Percentiles rank a stretch among this genome's conserved stretches.
phyloP scores from a whole-genome alignment of 805 yeast genomes.

The Schwanniomyces vanrijiae region DNA sequence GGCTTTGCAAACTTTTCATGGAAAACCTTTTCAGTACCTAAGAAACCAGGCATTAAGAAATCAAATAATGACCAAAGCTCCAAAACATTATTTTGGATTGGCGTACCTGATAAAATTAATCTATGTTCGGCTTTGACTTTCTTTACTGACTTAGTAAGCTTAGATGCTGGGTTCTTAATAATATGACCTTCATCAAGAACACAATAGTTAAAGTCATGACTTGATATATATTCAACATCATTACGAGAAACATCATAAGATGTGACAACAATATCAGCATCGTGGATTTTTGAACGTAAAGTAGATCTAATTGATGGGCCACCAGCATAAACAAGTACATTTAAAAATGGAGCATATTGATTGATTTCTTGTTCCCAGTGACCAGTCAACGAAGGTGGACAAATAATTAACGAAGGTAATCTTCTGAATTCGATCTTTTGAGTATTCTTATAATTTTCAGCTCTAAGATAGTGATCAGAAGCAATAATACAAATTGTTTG shows the following conservation, averaged over 20 bases:
- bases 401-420: conserved; percentile 81
- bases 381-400: conserved; percentile 97
- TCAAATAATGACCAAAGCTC: conserved; percentile 98
- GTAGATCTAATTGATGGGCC: conserved; percentile 70
- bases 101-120: conserved; percentile 91
- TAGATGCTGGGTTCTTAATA: conserved; percentile 87
- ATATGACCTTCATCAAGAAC: conserved; percentile 98
- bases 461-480: conserved; percentile 88
- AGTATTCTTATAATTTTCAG: conserved; percentile 63
- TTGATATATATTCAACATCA: conserved; percentile 66
- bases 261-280: conserved; percentile 85
- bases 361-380: conserved; percentile 97
- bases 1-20: conserved; percentile 98
- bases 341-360: conserved; percentile 85
- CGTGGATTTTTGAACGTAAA: conserved; percentile 50
- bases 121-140: conserved; percentile 82
- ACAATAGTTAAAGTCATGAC: conserved; percentile 82
- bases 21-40: conserved; percentile 92
- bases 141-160: conserved; percentile 86
- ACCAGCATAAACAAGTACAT: conserved; percentile 88
- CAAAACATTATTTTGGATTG: conserved; percentile 94
- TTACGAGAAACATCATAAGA: conserved; percentile 96
- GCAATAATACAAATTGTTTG: conserved; percentile 97
- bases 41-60: conserved; percentile 96
- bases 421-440: conserved; percentile 64